Conservation (phyloP, 1,284 basidiomycete species). For the Xerocomus nothofagi region DNA sequence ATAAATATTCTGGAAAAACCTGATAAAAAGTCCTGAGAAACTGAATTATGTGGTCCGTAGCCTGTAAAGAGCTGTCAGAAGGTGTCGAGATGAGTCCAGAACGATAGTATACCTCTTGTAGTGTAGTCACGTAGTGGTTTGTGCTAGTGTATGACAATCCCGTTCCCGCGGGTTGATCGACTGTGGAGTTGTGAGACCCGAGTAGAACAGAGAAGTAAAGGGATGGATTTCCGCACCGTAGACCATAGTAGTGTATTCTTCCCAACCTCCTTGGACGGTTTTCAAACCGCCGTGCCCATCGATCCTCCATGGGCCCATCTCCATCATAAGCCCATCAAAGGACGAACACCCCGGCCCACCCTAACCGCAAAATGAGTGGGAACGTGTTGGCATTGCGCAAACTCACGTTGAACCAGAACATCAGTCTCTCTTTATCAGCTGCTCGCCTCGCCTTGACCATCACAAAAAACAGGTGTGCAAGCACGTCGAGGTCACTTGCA, state of each 20-base stretch:
- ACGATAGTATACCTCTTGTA: constrained; percentile 57
- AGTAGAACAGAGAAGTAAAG: constrained; percentile 3
- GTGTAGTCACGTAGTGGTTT: constrained; percentile 80
- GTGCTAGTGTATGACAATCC: constrained; percentile 91
- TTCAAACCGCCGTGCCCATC: constrained; percentile 80
- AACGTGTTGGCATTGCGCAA: background rate
- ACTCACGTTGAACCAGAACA: constrained; percentile 96
- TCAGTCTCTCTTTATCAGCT: constrained; percentile 84
- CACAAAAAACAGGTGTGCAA: constrained; percentile 87
- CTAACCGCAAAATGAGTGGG: constrained; percentile 38
- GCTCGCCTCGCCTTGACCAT: constrained; percentile 85
- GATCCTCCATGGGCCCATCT: constrained; percentile 89
- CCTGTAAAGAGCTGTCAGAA: constrained; percentile 45
- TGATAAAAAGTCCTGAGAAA: constrained; percentile 88
- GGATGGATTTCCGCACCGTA: constrained; percentile 60
- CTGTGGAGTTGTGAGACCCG: constrained; percentile 34
- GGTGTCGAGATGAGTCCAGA: background rate
- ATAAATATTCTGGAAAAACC: constrained; percentile 87
- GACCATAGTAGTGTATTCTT: constrained; percentile 97
- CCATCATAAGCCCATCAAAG: constrained; percentile 98
- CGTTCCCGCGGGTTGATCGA: constrained; percentile 97
- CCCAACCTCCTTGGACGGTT: constrained; percentile 90
- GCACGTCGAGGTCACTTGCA: constrained; percentile 54
- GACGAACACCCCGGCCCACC: constrained; percentile 96
- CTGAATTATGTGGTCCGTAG: constrained; percentile 75